Percentiles rank a stretch among this genome's conserved stretches.
These are phyloP conservation scores for Botrytis porri DNA, from an alignment of 2,329 filamentous ascomycete genomes.

Conservation along the genomic window DNA sequence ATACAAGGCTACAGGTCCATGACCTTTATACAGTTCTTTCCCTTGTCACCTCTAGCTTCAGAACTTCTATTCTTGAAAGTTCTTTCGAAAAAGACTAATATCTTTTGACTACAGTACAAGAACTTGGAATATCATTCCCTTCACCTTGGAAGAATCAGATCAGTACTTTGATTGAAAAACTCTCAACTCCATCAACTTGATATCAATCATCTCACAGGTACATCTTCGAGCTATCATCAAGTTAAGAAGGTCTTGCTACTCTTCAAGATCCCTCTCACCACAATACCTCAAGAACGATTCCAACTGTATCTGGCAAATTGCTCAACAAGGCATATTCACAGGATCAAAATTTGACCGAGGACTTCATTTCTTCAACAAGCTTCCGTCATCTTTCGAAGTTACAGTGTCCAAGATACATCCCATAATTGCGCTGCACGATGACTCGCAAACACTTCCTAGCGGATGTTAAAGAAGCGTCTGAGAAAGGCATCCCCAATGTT, in stretches of 20 bases:
- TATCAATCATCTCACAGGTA: not conserved
- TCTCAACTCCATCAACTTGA: not conserved
- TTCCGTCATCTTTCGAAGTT: not conserved
- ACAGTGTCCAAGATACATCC: not conserved
- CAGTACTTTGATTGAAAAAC: not conserved
- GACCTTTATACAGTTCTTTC: not conserved
- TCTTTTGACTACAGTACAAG: not conserved
- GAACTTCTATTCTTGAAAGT: not conserved
- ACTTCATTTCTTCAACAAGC: not conserved
- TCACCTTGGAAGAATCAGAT: not conserved
- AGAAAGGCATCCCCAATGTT: constrained; percentile 47
- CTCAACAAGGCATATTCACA: not conserved
- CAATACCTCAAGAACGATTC: not conserved
- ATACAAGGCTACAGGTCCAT: not conserved
- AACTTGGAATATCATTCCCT: not conserved
- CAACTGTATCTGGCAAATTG: not conserved
- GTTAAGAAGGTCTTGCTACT: not conserved
- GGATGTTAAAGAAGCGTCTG: constrained; percentile 48
- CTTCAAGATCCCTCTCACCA: not conserved
- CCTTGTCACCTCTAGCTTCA: not conserved
- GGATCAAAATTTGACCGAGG: not conserved
- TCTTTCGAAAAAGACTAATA: not conserved
- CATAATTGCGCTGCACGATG: constrained; percentile 46
- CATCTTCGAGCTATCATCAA: not conserved
- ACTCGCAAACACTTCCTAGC: constrained; percentile 61